Evolutionary conservation across 352 stramenopile genomes (phyloP).

Genomic region (Phytopythium oedochilum): DNA sequence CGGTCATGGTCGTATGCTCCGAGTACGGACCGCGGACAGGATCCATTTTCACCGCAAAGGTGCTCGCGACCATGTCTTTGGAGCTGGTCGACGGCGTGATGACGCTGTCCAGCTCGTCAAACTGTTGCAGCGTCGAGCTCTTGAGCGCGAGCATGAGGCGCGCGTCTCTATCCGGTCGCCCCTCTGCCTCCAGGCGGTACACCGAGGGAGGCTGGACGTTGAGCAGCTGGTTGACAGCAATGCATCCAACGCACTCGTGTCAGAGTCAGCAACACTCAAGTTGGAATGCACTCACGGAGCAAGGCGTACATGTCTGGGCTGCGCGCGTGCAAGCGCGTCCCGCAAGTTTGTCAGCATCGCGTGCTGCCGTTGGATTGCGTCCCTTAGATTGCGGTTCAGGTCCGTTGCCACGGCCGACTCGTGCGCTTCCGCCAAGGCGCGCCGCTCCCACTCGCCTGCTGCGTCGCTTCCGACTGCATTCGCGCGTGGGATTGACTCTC

Average conservation of each 20-base stretch:
- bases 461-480: not conserved
- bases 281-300: too few species aligned
- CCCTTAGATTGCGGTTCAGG: not conserved
- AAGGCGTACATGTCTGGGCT: not conserved
- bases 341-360: not conserved
- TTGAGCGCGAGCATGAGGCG: conserved; percentile 1
- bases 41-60: conserved; percentile 1
- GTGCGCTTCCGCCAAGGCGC: not conserved
- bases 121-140: not conserved
- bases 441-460: not conserved
- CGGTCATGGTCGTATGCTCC: not conserved
- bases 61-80: not conserved
- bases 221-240: not conserved
- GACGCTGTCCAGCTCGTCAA: not conserved
- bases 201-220: not conserved
- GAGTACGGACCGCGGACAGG: not conserved
- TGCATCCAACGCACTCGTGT: not conserved
- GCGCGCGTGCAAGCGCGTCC: not conserved
- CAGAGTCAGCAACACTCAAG: too few species aligned
- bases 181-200: not conserved
- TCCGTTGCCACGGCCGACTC: not conserved
- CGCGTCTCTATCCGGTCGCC: not conserved
- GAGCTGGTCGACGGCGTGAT: not conserved
- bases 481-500: too few species aligned
- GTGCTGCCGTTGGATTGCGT: not conserved